phyloP scores from a whole-genome alignment of 768 basidiomycete genomes.

The Hericium coralloides region DNA sequence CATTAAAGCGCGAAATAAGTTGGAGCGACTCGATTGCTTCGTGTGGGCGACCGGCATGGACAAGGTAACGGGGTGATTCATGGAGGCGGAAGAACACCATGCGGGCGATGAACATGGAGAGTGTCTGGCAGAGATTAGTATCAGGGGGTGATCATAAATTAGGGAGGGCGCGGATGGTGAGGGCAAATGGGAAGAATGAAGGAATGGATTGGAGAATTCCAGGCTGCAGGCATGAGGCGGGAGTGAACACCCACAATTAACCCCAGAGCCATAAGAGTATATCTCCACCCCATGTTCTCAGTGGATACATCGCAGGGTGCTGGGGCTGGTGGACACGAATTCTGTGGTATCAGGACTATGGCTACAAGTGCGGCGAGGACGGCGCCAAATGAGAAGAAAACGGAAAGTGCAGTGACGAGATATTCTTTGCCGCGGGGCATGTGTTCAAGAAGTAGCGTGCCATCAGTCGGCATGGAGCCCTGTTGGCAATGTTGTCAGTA shows the following conservation, averaged over 20 bases:
- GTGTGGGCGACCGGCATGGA: slow-evolving; percentile 74
- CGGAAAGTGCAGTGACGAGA: slow-evolving; percentile 81
- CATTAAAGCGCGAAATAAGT: slow-evolving; percentile 83
- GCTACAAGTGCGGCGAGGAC: slow-evolving; percentile 79
- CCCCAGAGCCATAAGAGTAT: slow-evolving; percentile 70
- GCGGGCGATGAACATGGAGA: slow-evolving; percentile 79
- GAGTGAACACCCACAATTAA: slow-evolving; percentile 54
- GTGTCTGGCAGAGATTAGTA: slow-evolving; percentile 45
- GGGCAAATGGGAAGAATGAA: not conserved
- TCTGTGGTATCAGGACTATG: slow-evolving; percentile 67
- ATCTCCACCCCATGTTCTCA: slow-evolving; percentile 86
- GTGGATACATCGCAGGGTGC: slow-evolving; percentile 51
- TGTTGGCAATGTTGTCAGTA: slow-evolving; percentile 18
- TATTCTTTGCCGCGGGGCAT: slow-evolving; percentile 90
- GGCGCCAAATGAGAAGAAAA: slow-evolving; percentile 94
- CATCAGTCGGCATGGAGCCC: slow-evolving; percentile 97
- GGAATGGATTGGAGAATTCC: not conserved
- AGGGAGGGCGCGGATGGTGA: not conserved
- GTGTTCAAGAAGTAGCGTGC: slow-evolving; percentile 86
- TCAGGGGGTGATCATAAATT: not conserved
- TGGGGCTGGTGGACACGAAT: slow-evolving; percentile 47
- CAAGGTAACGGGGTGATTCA: slow-evolving; percentile 91
- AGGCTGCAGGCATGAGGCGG: not conserved
- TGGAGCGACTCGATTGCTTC: slow-evolving; percentile 81
- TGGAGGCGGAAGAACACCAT: slow-evolving; percentile 87